Base-by-base conservation (phyloP, 495 filamentous ascomycete genomes). In the Monascus purpureus region DNA sequence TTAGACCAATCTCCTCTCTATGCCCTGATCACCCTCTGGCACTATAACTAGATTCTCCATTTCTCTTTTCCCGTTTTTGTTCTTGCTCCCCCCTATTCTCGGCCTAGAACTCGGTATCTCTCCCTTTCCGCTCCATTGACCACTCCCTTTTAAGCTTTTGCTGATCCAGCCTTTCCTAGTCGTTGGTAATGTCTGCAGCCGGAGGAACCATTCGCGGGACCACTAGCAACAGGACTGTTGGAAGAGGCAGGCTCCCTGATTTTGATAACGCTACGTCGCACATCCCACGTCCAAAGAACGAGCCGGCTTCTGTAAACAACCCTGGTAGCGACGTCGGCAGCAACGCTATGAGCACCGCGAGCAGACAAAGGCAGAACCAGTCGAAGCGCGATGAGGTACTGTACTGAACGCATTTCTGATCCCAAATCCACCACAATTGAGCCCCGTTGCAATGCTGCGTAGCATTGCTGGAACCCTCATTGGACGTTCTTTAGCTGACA, bases 361-460 rank as follows among this genome's bases (percentile, higher is more conserved):
- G 93, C 78, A 58, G 60, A 45, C 48, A 95, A 76, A 70, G 90
- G 50, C 78, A 83, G 60, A 95, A 92, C 61, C 87, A 95, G 67
- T 78, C 77, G 39, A 96, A 94, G 61, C 75, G 84, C 54, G 90
- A 99, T 82, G 90, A 99, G 80, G 90, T 96, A 65, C 57, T 37
- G 13, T 31, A 33, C 22, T 14, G 13, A 8, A n/a, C 18, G 5
- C n/a, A 30, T 3, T 31, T 25, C 17, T 13, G n/a, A n/a, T n/a
- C n/a, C n/a, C n/a, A n/a, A n/a, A n/a, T n/a, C n/a, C n/a, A n/a
- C n/a, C n/a, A n/a, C n/a, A n/a, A n/a, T n/a, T n/a, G n/a, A n/a
- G n/a, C n/a, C n/a, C n/a, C n/a, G n/a, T n/a, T n/a, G n/a, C n/a
- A n/a, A n/a, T n/a, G n/a, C n/a, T n/a, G n/a, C n/a, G n/a, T n/a